These are phyloP conservation scores for Santalum album DNA, from an alignment of 164 flowering plant genomes.

Conservation along the genomic window DNA sequence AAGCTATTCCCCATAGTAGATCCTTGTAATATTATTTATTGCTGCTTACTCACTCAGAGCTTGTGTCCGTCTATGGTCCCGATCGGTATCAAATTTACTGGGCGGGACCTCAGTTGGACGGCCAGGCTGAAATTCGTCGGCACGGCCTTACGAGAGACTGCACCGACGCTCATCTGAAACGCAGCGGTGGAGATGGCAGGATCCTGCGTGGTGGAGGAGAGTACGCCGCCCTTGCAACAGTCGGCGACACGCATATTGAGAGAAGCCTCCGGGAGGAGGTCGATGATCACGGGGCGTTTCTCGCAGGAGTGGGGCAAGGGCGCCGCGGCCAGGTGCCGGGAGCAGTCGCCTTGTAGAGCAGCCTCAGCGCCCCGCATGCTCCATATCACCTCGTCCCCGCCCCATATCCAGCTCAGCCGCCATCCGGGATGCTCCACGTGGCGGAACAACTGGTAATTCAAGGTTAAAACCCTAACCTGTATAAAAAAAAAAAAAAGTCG, in stretches of 20 bases:
- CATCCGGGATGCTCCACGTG: too few relatives aligned
- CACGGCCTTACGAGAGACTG: not conserved
- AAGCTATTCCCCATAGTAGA: too few relatives aligned
- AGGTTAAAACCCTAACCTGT: too few relatives aligned
- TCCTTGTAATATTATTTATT: too few relatives aligned
- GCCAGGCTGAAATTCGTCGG: constrained; percentile 48
- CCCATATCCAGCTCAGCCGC: too few relatives aligned
- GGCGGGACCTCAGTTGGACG: constrained; percentile 32
- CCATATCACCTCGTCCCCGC: constrained; percentile 50
- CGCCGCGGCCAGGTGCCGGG: constrained; percentile 32
- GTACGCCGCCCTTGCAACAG: constrained; percentile 72
- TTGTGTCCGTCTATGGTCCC: constrained; percentile 50
- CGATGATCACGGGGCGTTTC: too few relatives aligned
- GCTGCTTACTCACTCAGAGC: constrained; percentile 43
- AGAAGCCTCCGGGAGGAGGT: constrained; percentile 43
- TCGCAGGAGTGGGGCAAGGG: too few relatives aligned
- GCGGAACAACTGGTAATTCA: too few relatives aligned
- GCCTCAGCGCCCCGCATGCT: constrained; percentile 61
- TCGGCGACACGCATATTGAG: constrained; percentile 40
- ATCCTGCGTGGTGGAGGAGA: constrained; percentile 52
- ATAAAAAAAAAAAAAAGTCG: too few relatives aligned
- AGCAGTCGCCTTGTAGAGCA: constrained; percentile 56
- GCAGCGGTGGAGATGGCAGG: constrained; percentile 23
- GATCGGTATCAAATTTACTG: constrained; percentile 23
- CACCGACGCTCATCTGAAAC: constrained; percentile 46